Conservation (phyloP, 2,329 filamentous ascomycete genomes). For the Xylaria sp. region DNA sequence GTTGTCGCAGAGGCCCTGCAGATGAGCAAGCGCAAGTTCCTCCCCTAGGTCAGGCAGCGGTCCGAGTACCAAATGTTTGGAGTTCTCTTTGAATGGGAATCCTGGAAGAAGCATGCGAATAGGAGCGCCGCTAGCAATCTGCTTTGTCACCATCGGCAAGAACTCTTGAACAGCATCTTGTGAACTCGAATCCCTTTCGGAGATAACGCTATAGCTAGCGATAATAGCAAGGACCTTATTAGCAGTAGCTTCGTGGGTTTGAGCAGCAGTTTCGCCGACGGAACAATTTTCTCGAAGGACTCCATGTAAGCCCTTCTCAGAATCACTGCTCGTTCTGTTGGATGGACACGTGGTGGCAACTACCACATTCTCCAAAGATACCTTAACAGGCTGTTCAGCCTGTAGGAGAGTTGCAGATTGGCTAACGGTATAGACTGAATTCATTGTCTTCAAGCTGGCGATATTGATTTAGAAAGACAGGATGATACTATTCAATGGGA, state of each 20-base stretch:
- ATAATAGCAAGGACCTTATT: slow-evolving; percentile 16
- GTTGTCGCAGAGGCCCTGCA: slow-evolving; percentile 24
- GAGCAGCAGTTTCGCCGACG: not conserved
- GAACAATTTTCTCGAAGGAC: not conserved
- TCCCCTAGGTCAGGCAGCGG: slow-evolving; percentile 21
- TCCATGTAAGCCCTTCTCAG: not conserved
- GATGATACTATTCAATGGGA: not conserved
- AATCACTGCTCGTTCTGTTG: not conserved
- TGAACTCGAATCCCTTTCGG: not conserved
- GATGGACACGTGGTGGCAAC: not conserved
- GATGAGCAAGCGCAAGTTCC: slow-evolving; percentile 20
- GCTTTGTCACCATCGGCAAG: slow-evolving; percentile 12
- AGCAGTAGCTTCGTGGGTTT: slow-evolving; percentile 7
- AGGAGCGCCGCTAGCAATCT: not conserved
- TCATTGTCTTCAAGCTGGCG: not conserved
- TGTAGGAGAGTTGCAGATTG: not conserved
- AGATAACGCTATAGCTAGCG: slow-evolving; percentile 23
- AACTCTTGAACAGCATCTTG: slow-evolving; percentile 8
- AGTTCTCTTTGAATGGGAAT: slow-evolving; percentile 26
- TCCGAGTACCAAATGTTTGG: slow-evolving; percentile 14
- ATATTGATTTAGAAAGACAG: not conserved
- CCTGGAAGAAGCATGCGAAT: slow-evolving; percentile 20
- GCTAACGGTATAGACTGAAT: not conserved
- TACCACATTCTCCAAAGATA: not conserved
- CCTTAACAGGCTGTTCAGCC: not conserved